Conservation (phyloP, 805 yeast species). For the Wickerhamomyces kurtzmanii region DNA sequence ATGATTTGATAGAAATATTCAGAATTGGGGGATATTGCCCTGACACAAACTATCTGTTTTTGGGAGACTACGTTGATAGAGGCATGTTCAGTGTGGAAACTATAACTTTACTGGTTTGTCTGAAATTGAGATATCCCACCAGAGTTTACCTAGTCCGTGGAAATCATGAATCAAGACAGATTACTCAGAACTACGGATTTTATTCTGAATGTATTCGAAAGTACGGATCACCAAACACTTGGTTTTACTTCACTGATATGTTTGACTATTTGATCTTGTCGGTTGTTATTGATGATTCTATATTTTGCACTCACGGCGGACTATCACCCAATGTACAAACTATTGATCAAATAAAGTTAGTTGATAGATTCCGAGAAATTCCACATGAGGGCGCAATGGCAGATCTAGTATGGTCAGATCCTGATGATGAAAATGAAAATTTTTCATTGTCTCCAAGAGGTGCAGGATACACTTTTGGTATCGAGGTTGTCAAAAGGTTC, state of each 20-base stretch:
- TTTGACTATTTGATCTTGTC: slow-evolving; percentile 86
- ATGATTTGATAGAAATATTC: slow-evolving; percentile 86
- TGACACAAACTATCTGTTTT: slow-evolving; percentile 81
- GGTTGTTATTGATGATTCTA: slow-evolving; percentile 80
- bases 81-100: slow-evolving; percentile 94
- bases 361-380: slow-evolving; percentile 87
- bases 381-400: slow-evolving; percentile 99
- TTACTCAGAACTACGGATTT: slow-evolving; percentile 95
- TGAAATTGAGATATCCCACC: slow-evolving; percentile 81
- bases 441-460: slow-evolving; percentile 91
- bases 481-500: slow-evolving; percentile 83
- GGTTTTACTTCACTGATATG: slow-evolving; percentile 85
- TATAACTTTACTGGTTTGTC: slow-evolving; percentile 67
- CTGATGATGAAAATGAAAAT: slow-evolving; percentile 71
- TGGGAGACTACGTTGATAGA: slow-evolving; percentile 95
- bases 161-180: slow-evolving; percentile 93
- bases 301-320: slow-evolving; percentile 97
- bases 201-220: slow-evolving; percentile 90
- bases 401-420: slow-evolving; percentile 97
- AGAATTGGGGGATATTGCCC: slow-evolving; percentile 92
- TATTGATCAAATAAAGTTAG: slow-evolving; percentile 80
- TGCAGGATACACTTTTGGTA: slow-evolving; percentile 95
- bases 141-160: slow-evolving; percentile 83
- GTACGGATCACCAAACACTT: slow-evolving; percentile 72
- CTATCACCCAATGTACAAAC: slow-evolving; percentile 92